Conservation (phyloP, 805 yeast species). For the Yamadazyma sp. region DNA sequence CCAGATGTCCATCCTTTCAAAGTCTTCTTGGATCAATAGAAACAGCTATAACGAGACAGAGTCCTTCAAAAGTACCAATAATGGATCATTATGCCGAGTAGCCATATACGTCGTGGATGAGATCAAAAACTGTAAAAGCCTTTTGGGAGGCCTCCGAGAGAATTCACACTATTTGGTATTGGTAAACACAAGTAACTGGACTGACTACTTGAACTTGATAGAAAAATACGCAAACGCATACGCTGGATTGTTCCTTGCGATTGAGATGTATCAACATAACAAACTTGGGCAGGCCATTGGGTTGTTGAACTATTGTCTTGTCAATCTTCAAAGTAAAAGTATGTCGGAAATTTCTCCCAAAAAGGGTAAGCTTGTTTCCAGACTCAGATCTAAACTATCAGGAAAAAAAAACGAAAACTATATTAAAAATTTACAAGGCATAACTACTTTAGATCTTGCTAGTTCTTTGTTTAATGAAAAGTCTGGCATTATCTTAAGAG, state of each 20-base stretch:
- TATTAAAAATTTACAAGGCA: constrained; percentile 32
- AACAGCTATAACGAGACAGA: constrained; percentile 20
- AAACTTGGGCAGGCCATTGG: constrained; percentile 50
- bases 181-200: constrained; percentile 23
- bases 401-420: constrained; percentile 31
- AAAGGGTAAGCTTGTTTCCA: constrained; percentile 15
- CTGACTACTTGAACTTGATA: constrained; percentile 29
- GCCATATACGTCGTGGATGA: constrained; percentile 42
- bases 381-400: constrained; percentile 27
- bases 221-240: constrained; percentile 41
- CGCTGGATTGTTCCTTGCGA: constrained; percentile 44
- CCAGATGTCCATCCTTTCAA: constrained; percentile 40
- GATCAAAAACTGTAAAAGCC: constrained; percentile 22
- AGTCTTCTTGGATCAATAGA: constrained; percentile 39
- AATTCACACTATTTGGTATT: constrained; percentile 3
- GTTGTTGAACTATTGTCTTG: constrained; percentile 36
- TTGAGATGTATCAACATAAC: constrained; percentile 46
- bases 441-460: constrained; percentile 34
- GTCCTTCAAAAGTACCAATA: constrained; percentile 23
- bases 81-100: constrained; percentile 46
- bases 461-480: constrained; percentile 34
- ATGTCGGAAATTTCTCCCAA: constrained; percentile 14
- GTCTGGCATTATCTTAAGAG: constrained; percentile 36
- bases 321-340: constrained; percentile 37
- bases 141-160: constrained; percentile 17